Evolutionary conservation across 805 yeast genomes (phyloP), one percentile per base, ranked within the genome.

Genomic region (Barnettozyma vustinii): DNA sequence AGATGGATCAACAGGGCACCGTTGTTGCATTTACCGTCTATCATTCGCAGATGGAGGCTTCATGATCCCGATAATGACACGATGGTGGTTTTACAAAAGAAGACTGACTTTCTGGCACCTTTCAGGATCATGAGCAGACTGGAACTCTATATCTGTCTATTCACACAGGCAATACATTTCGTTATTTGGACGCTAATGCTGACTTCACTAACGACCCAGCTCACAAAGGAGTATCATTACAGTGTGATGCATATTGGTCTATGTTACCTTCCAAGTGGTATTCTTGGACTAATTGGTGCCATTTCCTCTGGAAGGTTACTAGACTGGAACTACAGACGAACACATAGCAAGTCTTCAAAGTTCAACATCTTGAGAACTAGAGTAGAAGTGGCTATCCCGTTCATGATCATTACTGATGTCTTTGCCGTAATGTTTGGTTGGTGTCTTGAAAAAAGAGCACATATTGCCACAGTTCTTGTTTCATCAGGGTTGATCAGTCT

Each of bases 231-330:
- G 5, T 87, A 87, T 55, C 65, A 72, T 26, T 76, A 80, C 51
- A 54, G 74, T 1, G 75, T 81, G 1, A 66, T 79, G 41, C 72
- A 79, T 42, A 78, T 87, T 37, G 96, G 96, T 3, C 65, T 80
- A 16, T 79, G 88, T 48, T 89, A 81, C 58, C 69, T 89, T 39
- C 85, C 96, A 3, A 80, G 84, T 19, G 96, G 96, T 15, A 55
- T 78, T 0, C 84, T 84, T 10, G 78, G 87, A 4, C 62, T 86
- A 15, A 37, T 72, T 0, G 88, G 92, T 21, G 77, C 91, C 0
- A 52, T 87, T 0, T 33, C 61, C 0, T 65, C 81, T 3, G 96
- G 96, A 1, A 68, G 71, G 53, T 39, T 79, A 4, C 59, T 86
- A 56, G 83, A 86, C 57, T 63, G 65, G 62, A 64, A 70, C 49